Conservation (phyloP, 257 asterid species). For the Cynanchum wilfordii region DNA sequence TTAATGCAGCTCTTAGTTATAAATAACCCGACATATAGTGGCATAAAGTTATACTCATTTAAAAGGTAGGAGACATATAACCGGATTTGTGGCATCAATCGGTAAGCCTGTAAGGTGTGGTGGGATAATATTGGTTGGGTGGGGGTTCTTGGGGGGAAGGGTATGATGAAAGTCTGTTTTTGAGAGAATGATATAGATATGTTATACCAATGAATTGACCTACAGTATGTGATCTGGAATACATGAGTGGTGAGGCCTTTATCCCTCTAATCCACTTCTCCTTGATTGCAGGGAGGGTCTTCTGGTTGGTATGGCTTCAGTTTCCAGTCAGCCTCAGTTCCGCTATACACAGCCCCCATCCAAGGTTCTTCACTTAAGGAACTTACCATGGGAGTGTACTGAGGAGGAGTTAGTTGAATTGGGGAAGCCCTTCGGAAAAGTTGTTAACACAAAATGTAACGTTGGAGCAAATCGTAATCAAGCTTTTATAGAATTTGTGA, state of each 20-base stretch:
- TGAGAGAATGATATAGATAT: background rate
- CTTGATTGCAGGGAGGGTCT: slow-evolving; percentile 25
- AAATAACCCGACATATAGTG: background rate
- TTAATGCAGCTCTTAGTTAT: background rate
- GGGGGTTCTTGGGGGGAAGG: background rate
- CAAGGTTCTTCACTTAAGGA: slow-evolving; percentile 94
- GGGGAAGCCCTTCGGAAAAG: slow-evolving; percentile 95
- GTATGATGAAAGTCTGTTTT: background rate
- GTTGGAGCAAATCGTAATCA: slow-evolving; percentile 98
- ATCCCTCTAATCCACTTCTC: background rate
- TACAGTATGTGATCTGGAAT: background rate
- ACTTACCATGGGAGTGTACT: slow-evolving; percentile 96
- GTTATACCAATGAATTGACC: background rate
- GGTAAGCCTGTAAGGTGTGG: background rate
- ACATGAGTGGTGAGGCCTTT: background rate
- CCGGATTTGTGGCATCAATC: background rate
- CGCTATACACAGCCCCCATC: slow-evolving; percentile 97
- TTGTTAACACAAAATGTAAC: slow-evolving; percentile 94
- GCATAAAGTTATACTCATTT: background rate
- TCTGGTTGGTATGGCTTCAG: slow-evolving; percentile 69
- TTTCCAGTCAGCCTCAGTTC: slow-evolving; percentile 93
- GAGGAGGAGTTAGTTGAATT: slow-evolving; percentile 91
- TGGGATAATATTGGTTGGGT: background rate
- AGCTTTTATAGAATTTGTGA: slow-evolving; percentile 96
- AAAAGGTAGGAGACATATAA: background rate